Conservation (phyloP, 129 eudicot species). For the Escallonia rubra region DNA sequence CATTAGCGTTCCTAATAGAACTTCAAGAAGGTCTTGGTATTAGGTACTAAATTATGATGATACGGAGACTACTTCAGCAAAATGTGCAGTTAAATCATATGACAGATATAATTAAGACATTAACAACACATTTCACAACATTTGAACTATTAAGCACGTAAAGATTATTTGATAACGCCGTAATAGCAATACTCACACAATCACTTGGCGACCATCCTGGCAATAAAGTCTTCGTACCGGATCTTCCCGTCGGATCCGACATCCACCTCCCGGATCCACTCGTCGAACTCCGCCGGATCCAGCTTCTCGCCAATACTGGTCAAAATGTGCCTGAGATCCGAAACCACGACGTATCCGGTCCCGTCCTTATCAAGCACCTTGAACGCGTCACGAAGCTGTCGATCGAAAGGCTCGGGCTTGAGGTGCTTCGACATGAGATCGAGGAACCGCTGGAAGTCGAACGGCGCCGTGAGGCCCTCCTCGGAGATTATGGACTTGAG, state of each 20-base stretch:
- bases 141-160: neutral
- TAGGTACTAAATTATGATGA: too few relatives aligned
- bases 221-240: conserved; percentile 64
- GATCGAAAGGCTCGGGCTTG: conserved; percentile 84
- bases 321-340: conserved; percentile 76
- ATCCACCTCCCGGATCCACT: conserved; percentile 85
- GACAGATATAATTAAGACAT: too few relatives aligned
- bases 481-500: conserved; percentile 54
- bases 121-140: neutral
- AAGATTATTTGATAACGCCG: neutral
- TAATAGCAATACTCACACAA: neutral
- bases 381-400: conserved; percentile 78
- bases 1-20: too few relatives aligned
- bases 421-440: conserved; percentile 70
- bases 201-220: conserved; percentile 69
- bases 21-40: too few relatives aligned
- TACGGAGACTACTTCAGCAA: too few relatives aligned
- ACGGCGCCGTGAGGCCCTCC: conserved; percentile 52
- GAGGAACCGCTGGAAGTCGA: conserved; percentile 56
- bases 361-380: conserved; percentile 82
- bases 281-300: conserved; percentile 77
- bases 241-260: conserved; percentile 71
- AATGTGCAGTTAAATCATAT: too few relatives aligned
- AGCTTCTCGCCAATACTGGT: conserved; percentile 73
- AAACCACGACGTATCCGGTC: conserved; percentile 65